Evolutionary conservation across 1,284 basidiomycete species (phyloP).

Genomic region (Somion occarium): DNA sequence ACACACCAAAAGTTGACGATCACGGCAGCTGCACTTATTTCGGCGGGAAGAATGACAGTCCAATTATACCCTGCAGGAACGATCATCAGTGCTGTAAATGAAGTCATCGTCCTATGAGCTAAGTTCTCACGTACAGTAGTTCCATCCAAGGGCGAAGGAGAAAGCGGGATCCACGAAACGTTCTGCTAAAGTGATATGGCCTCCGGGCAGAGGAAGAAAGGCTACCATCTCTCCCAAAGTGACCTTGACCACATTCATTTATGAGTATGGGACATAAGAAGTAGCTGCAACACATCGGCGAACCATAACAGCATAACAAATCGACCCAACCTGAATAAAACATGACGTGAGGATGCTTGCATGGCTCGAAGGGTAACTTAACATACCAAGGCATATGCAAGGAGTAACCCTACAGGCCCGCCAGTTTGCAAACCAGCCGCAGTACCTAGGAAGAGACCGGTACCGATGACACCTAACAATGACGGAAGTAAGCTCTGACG

Average conservation of each 20-base stretch:
- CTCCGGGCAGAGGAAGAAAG: constrained; percentile 42
- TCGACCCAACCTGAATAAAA: constrained; percentile 40
- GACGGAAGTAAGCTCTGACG: neutral
- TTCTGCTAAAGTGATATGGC: constrained; percentile 77
- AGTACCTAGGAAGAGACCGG: constrained; percentile 65
- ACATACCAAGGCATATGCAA: constrained; percentile 48
- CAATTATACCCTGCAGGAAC: constrained; percentile 57
- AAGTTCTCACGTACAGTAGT: constrained; percentile 49
- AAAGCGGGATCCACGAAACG: constrained; percentile 80
- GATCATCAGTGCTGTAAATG: no score
- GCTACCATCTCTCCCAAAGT: constrained; percentile 36
- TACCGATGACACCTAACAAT: constrained; percentile 73
- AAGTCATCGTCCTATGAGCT: no score
- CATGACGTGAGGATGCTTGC: neutral
- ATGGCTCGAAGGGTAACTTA: neutral
- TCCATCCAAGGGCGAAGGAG: constrained; percentile 81
- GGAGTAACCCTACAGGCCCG: constrained; percentile 56
- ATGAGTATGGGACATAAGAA: neutral
- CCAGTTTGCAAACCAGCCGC: constrained; percentile 49
- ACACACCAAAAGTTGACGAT: constrained; percentile 71
- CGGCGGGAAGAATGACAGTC: constrained; percentile 69
- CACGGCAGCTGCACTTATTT: constrained; percentile 72
- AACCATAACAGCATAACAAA: constrained; percentile 48
- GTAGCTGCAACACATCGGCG: constrained; percentile 14
- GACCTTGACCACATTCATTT: constrained; percentile 22